Percentiles rank a stretch among this genome's conserved stretches.
Conservation (phyloP, 768 basidiomycete species). For the Solioccasus polychromus region DNA sequence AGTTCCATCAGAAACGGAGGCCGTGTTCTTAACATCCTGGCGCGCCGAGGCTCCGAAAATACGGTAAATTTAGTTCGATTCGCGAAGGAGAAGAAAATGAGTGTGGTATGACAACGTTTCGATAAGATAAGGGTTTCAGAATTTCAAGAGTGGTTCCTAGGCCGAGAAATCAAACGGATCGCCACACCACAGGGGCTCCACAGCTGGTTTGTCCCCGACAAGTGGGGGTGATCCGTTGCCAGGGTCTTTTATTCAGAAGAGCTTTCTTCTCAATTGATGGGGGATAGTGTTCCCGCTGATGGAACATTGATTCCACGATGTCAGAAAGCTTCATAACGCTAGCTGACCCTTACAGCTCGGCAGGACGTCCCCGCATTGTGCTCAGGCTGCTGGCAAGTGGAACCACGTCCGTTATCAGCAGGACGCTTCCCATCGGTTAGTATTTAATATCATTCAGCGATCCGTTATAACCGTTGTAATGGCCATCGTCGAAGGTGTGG, state of each 20-base stretch:
- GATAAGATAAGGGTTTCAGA: background rate
- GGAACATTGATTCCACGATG: background rate
- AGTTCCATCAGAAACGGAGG: conserved; percentile 3
- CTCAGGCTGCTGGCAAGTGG: conserved; percentile 8
- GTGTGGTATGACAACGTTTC: background rate
- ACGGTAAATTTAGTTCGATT: background rate
- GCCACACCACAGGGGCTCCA: too few relatives aligned
- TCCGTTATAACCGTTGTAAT: background rate
- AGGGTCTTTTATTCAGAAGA: background rate
- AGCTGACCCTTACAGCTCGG: background rate
- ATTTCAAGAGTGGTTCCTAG: background rate
- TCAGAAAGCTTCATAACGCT: background rate
- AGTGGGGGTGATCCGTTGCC: background rate
- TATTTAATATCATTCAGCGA: background rate
- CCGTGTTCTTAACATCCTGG: background rate
- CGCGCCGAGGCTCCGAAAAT: background rate
- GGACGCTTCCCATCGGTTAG: conserved; percentile 10
- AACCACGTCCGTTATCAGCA: background rate
- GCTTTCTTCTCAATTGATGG: background rate
- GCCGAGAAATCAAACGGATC: background rate
- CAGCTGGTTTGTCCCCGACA: background rate
- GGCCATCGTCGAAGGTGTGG: background rate
- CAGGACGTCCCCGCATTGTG: background rate
- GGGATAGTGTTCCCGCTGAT: background rate
- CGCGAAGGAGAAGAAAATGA: too few relatives aligned